phyloP scores from a whole-genome alignment of 129 eudicot species.

The Helichrysum umbraculigerum region DNA sequence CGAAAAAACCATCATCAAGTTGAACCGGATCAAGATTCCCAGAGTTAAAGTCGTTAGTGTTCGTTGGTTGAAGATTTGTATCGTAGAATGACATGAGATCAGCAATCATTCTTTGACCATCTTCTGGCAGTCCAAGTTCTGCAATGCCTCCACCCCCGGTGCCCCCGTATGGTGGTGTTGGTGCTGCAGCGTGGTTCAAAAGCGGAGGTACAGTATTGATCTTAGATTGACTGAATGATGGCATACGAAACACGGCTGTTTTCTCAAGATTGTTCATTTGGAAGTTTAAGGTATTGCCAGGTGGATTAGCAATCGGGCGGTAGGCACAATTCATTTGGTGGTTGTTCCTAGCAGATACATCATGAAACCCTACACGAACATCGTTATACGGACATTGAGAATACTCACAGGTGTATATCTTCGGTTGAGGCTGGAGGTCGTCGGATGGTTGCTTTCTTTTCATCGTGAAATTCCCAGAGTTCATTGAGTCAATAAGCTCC shows the following conservation, averaged over 20 bases:
- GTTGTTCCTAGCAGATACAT: slow-evolving; percentile 39
- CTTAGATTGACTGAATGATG: slow-evolving; percentile 32
- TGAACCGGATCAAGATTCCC: slow-evolving; percentile 37
- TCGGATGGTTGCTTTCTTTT: slow-evolving; percentile 31
- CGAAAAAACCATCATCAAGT: slow-evolving; percentile 35
- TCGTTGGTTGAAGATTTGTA: slow-evolving; percentile 41
- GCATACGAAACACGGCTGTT: slow-evolving; percentile 25
- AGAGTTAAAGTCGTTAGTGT: slow-evolving; percentile 11
- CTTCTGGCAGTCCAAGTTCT: slow-evolving; percentile 61
- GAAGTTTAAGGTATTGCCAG: slow-evolving; percentile 26
- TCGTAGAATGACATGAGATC: slow-evolving; percentile 64
- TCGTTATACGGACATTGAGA: slow-evolving; percentile 30
- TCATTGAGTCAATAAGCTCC: slow-evolving; percentile 34
- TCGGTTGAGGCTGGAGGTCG: neutral
- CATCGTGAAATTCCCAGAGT: slow-evolving; percentile 7
- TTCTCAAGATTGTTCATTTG: slow-evolving; percentile 34
- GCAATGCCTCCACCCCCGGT: slow-evolving; percentile 24
- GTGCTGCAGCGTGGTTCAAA: slow-evolving; percentile 24
- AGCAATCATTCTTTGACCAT: slow-evolving; percentile 55
- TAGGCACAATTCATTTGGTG: slow-evolving; percentile 34
- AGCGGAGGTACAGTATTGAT: slow-evolving; percentile 14
- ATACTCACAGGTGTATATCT: slow-evolving; percentile 20
- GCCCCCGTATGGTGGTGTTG: slow-evolving; percentile 17
- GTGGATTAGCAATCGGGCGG: slow-evolving; percentile 21
- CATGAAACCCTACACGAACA: slow-evolving; percentile 28